A percentile compares a stretch with the other conserved stretches of the same genome.
These are phyloP conservation scores for Lablab purpureus DNA, from an alignment of 306 rosid species.

Conservation along the genomic window DNA sequence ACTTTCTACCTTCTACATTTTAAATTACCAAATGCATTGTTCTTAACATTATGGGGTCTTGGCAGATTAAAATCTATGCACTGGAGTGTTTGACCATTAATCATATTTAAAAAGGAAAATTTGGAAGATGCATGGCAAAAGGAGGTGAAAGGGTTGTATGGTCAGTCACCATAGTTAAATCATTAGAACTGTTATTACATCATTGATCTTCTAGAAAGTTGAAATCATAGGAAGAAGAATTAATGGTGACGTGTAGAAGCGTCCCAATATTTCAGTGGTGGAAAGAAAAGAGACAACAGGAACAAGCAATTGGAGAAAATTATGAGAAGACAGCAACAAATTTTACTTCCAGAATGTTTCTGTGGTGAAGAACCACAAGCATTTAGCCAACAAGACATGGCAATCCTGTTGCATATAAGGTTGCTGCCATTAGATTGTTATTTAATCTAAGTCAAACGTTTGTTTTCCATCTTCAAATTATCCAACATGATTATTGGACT, in stretches of 20 bases:
- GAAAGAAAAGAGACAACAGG: constrained; percentile 12
- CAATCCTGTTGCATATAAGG: background rate
- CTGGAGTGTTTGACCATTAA: background rate
- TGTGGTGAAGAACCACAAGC: background rate
- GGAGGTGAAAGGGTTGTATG: background rate
- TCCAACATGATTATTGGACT: no score
- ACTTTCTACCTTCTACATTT: background rate
- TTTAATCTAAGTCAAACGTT: background rate
- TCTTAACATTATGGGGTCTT: constrained; percentile 11
- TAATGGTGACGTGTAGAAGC: background rate
- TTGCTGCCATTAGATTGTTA: background rate
- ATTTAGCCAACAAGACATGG: background rate
- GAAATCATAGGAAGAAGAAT: background rate
- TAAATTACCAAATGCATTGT: background rate
- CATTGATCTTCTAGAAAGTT: constrained; percentile 1
- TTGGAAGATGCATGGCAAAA: background rate
- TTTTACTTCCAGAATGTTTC: background rate
- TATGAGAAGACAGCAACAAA: background rate
- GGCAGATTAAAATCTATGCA: background rate
- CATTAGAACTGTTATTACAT: constrained; percentile 10
- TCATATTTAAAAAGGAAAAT: no score
- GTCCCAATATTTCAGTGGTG: background rate
- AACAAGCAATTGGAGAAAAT: constrained; percentile 24
- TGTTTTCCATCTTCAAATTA: no score
- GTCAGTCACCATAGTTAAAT: constrained; percentile 7